Conservation (phyloP, 306 rosid species). For the Glycine tomentella region DNA sequence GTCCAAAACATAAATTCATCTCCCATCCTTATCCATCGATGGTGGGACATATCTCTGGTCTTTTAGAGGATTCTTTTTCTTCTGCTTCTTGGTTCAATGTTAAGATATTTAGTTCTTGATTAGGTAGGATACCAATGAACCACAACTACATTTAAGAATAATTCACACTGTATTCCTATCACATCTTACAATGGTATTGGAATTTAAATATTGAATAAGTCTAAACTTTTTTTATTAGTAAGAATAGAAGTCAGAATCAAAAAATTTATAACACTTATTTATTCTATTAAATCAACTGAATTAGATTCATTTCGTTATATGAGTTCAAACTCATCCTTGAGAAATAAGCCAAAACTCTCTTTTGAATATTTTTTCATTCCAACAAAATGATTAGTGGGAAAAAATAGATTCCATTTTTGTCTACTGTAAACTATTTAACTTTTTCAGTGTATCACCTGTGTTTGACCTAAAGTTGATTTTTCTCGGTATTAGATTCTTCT, state of each 20-base stretch:
- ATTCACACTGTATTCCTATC: no score
- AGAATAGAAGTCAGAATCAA: no score
- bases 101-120: no score
- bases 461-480: neutral
- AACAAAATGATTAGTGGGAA: neutral
- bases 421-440: neutral
- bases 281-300: no score
- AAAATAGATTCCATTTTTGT: neutral
- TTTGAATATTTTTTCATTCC: neutral
- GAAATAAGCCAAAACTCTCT: neutral
- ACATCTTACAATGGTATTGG: no score
- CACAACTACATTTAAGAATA: no score
- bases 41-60: slow-evolving; percentile 42
- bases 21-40: slow-evolving; percentile 50
- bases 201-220: no score
- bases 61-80: neutral
- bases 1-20: slow-evolving; percentile 38
- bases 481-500: neutral
- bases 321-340: no score
- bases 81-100: neutral
- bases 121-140: no score
- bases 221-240: no score
- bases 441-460: neutral
- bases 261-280: no score
- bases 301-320: no score